Conservation (phyloP, 1,284 basidiomycete species). For the Neonothopanus nambi region DNA sequence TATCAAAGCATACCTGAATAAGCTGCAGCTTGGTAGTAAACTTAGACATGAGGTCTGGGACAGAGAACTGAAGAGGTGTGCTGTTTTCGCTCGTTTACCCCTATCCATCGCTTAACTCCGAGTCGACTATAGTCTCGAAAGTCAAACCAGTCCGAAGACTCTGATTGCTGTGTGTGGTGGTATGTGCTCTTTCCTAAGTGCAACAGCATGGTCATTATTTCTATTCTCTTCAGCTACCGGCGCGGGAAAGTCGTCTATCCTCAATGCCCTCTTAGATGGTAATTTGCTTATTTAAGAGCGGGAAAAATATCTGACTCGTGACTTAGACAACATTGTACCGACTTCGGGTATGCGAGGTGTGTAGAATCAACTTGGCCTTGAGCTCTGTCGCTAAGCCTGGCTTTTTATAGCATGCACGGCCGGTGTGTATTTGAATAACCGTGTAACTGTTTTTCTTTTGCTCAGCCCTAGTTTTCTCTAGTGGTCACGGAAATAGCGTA, state of each 20-base stretch:
- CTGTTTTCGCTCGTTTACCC: not conserved
- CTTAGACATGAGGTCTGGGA: conserved; percentile 60
- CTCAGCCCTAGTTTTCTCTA: not conserved
- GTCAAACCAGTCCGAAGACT: conserved; percentile 51
- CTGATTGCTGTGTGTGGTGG: conserved; percentile 64
- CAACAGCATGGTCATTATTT: conserved; percentile 1
- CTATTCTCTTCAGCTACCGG: conserved; percentile 47
- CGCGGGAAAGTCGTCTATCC: conserved; percentile 58
- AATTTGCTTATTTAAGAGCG: conserved; percentile 2
- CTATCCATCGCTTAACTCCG: conserved; percentile 2
- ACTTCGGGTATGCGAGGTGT: conserved; percentile 64
- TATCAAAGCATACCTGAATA: conserved; percentile 43
- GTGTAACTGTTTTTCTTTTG: not conserved
- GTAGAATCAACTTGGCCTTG: conserved; percentile 15
- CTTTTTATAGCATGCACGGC: conserved; percentile 57
- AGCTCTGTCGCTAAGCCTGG: conserved; percentile 1
- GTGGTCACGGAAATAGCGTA: conserved; percentile 65
- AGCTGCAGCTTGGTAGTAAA: conserved; percentile 52
- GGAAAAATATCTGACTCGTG: not conserved
- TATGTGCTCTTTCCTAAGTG: conserved; percentile 25
- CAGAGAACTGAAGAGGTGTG: conserved; percentile 52
- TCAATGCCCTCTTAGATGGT: conserved; percentile 64
- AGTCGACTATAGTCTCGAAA: conserved; percentile 45
- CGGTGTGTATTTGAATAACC: not conserved
- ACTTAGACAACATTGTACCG: conserved; percentile 59